Conservation (phyloP, 2,329 filamentous ascomycete genomes). For the Ceratocystis variospora region DNA sequence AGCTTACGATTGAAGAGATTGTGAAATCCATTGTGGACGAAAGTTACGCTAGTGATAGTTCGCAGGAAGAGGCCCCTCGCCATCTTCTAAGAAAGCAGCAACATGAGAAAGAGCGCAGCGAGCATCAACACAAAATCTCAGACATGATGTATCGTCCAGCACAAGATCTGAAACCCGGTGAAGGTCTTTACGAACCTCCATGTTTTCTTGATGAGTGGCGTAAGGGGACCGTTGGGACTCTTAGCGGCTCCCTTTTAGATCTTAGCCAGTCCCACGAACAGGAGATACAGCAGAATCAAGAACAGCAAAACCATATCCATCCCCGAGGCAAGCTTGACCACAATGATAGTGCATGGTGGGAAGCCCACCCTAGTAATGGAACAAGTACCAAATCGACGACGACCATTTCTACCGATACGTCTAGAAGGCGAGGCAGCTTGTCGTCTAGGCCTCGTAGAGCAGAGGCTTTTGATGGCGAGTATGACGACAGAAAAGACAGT, state of each 20-base stretch:
- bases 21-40: slow-evolving; percentile 14
- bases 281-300: slow-evolving; percentile 11
- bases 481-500: slow-evolving; percentile 46
- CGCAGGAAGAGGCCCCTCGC: slow-evolving; percentile 13
- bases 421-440: slow-evolving; percentile 34
- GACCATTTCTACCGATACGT: slow-evolving; percentile 4
- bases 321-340: slow-evolving; percentile 1
- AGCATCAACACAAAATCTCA: slow-evolving; percentile 14
- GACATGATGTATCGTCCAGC: slow-evolving; percentile 11
- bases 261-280: slow-evolving; percentile 29
- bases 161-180: slow-evolving; percentile 28
- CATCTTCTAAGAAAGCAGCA: slow-evolving; percentile 11
- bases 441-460: slow-evolving; percentile 39
- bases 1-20: slow-evolving; percentile 20
- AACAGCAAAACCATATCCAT: neutral
- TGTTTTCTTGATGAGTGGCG: slow-evolving; percentile 60
- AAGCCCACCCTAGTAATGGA: slow-evolving; percentile 29
- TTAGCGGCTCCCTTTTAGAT: slow-evolving; percentile 47
- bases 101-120: slow-evolving; percentile 12
- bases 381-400: neutral
- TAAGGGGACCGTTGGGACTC: slow-evolving; percentile 47
- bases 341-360: slow-evolving; percentile 60
- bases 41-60: slow-evolving; percentile 15
- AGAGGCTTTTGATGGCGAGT: slow-evolving; percentile 53
- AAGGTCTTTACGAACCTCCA: slow-evolving; percentile 45